These are phyloP conservation scores for Aspergillus fumigatiaffinis DNA, from an alignment of 2,329 filamentous ascomycete genomes.

Conservation along the genomic window DNA sequence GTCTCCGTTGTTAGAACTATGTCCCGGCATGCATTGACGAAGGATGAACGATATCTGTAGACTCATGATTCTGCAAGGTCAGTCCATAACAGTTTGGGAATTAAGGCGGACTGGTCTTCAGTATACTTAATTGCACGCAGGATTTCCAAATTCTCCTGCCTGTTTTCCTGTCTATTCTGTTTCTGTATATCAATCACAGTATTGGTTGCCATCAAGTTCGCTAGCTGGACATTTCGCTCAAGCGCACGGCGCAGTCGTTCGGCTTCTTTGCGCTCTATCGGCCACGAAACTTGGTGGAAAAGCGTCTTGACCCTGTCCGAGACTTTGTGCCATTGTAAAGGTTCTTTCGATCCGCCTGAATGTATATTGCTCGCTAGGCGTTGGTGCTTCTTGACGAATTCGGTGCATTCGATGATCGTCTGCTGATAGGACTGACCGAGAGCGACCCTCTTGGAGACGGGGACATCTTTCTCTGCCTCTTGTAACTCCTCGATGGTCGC, in stretches of 20 bases:
- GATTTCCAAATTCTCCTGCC: slow-evolving; percentile 8
- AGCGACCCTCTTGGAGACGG: slow-evolving; percentile 1
- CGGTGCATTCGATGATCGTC: slow-evolving; percentile 2
- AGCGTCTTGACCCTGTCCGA: not conserved
- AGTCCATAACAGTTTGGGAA: not conserved
- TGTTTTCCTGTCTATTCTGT: slow-evolving; percentile 3
- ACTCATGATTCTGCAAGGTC: slow-evolving; percentile 6
- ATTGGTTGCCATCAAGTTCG: slow-evolving; percentile 6
- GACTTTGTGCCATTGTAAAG: not conserved
- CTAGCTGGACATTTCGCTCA: slow-evolving; percentile 11
- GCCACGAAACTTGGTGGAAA: slow-evolving; percentile 9
- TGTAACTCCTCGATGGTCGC: not conserved
- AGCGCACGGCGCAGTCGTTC: slow-evolving; percentile 5
- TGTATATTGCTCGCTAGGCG: not conserved
- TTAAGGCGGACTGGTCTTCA: not conserved
- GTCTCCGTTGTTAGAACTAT: not conserved
- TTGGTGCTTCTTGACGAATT: slow-evolving; percentile 6
- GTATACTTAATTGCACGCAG: slow-evolving; percentile 8
- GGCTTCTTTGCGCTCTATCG: slow-evolving; percentile 9
- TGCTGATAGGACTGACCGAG: slow-evolving; percentile 5
- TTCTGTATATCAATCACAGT: slow-evolving; percentile 4
- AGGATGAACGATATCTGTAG: not conserved
- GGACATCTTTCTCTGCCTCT: not conserved
- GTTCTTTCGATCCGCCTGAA: not conserved
- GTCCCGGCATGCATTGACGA: not conserved